Evolutionary conservation across 2,329 filamentous ascomycete species (phyloP).

Genomic region (Xylariaceae sp.): DNA sequence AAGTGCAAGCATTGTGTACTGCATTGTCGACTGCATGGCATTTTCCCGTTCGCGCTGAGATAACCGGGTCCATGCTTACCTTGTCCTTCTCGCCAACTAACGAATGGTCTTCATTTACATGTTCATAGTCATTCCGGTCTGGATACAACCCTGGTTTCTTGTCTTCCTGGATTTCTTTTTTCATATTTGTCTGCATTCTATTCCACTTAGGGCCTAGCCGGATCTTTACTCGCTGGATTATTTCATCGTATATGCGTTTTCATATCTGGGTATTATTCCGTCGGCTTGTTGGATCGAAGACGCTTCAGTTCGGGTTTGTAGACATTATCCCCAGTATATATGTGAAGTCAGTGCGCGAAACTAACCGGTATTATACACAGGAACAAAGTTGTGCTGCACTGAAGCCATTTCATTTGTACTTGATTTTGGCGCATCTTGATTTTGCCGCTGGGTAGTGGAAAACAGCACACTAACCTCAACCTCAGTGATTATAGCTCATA

Average conservation of each 20-base stretch:
- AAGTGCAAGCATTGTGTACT: constrained; percentile 2
- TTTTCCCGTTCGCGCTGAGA: constrained; percentile 21
- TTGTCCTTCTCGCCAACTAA: constrained; percentile 20
- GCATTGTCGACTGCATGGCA: constrained; percentile 21
- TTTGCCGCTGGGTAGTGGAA: constrained; percentile 43
- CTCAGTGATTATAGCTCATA: constrained; percentile 59
- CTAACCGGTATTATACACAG: constrained; percentile 45
- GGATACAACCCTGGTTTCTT: constrained; percentile 14
- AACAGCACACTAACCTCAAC: constrained; percentile 59
- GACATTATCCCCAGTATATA: constrained; percentile 28
- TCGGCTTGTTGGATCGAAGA: constrained; percentile 25
- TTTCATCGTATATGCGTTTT: constrained; percentile 12
- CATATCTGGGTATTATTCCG: constrained; percentile 25
- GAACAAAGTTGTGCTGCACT: constrained; percentile 61
- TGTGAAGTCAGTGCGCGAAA: constrained; percentile 20
- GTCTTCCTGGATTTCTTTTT: constrained; percentile 19
- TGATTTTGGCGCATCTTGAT: constrained; percentile 37
- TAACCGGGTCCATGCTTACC: constrained; percentile 10
- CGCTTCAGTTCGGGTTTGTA: constrained; percentile 43
- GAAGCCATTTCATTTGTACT: constrained; percentile 38
- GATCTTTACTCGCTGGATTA: constrained; percentile 11
- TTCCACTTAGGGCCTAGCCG: constrained; percentile 6
- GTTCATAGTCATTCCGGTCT: constrained; percentile 16
- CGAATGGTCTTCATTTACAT: constrained; percentile 11
- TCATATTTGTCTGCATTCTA: constrained; percentile 22